A percentile compares a stretch with the other conserved stretches of the same genome.
Conservation (phyloP, 129 eudicot genomes). For the sunflower (Helianthus annuus) region DNA sequence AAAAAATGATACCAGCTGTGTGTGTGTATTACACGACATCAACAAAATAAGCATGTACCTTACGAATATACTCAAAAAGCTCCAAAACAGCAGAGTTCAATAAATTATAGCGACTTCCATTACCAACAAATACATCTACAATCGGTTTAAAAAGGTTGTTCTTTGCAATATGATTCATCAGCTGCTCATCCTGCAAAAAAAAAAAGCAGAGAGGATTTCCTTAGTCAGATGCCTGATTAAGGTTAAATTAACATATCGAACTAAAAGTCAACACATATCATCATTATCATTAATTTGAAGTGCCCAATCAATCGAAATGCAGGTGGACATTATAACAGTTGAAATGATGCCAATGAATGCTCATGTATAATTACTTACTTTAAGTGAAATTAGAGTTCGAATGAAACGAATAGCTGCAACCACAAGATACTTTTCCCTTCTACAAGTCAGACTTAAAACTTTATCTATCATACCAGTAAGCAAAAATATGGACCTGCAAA, state of each 20-base stretch:
- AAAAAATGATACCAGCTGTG: conserved; percentile 1
- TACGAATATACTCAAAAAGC: conserved; percentile 83
- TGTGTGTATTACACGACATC: background rate
- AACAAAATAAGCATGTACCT: conserved; percentile 53
- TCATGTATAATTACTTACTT: conserved; percentile 44
- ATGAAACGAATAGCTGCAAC: conserved; percentile 82
- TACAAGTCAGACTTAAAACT: conserved; percentile 68
- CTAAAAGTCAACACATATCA: background rate
- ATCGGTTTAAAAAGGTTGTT: conserved; percentile 78
- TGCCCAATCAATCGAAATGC: conserved; percentile 3
- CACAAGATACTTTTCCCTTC: conserved; percentile 91
- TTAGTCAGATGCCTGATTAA: conserved; percentile 7
- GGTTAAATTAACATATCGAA: conserved; percentile 1
- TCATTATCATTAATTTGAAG: background rate
- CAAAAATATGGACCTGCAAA: conserved; percentile 78
- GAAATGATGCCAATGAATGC: background rate
- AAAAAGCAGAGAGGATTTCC: conserved; percentile 12
- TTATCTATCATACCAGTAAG: conserved; percentile 65
- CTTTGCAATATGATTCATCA: conserved; percentile 74
- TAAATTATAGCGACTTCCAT: conserved; percentile 86
- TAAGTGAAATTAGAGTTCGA: conserved; percentile 72
- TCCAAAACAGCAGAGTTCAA: conserved; percentile 90
- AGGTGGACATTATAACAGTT: background rate
- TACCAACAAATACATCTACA: conserved; percentile 77
- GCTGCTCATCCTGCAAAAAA: conserved; percentile 79